These are phyloP conservation scores for Crithidia acanthocephali DNA, from an alignment of 208 protist species.

Conservation along the genomic window DNA sequence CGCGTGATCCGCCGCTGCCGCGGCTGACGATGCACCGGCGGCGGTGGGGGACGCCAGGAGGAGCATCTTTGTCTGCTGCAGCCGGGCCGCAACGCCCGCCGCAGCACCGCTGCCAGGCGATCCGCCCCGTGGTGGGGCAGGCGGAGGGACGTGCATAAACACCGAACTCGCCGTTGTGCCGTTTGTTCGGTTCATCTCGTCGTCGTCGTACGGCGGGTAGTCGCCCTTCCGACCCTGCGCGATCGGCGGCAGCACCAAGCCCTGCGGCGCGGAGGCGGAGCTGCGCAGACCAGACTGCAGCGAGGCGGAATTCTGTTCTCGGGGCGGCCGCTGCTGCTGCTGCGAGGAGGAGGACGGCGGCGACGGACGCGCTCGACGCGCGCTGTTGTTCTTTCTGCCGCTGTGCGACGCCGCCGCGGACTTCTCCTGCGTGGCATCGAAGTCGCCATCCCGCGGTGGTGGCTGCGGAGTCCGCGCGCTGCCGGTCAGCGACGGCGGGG, in stretches of 20 bases:
- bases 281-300: neutral
- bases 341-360: neutral
- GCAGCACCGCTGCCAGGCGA: neutral
- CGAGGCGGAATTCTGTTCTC: conserved; percentile 3
- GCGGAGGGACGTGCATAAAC: conserved; percentile 22
- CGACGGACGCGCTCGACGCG: neutral
- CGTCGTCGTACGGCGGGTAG: neutral
- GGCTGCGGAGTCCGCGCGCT: neutral
- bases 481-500: conserved; percentile 14
- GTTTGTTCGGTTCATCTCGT: conserved; percentile 10
- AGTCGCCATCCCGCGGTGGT: neutral
- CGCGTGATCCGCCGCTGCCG: neutral
- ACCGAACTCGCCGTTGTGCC: conserved; percentile 1
- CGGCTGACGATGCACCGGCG: neutral
- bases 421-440: neutral
- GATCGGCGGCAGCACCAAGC: conserved; percentile 16
- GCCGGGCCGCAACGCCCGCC: neutral
- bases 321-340: neutral
- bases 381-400: neutral
- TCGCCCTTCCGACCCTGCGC: neutral
- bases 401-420: neutral
- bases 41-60: conserved; percentile 26
- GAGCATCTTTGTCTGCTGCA: conserved; percentile 36
- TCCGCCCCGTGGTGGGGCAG: neutral
- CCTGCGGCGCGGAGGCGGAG: neutral